Conservation (phyloP, 2,329 filamentous ascomycete species). For the Diplocarpon mali region DNA sequence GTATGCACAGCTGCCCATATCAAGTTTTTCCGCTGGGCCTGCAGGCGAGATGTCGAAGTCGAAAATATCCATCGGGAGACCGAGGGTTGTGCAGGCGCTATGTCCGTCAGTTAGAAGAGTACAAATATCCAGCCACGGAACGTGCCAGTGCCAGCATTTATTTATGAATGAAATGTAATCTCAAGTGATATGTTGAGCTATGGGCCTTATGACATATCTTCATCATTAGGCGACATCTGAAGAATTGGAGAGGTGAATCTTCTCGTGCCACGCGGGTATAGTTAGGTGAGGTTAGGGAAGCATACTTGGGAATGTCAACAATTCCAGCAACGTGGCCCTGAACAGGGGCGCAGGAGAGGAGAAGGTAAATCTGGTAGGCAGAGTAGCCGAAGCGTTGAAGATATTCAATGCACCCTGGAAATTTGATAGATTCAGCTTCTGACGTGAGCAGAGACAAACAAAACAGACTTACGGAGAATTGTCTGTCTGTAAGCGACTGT, state of each 20-base stretch:
- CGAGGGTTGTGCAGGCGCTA: conserved; percentile 70
- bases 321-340: conserved; percentile 84
- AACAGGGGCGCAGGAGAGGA: conserved; percentile 76
- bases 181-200: too few relatives aligned
- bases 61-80: conserved; percentile 86
- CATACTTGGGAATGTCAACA: conserved; percentile 71
- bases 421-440: neutral
- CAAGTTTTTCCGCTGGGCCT: conserved; percentile 45
- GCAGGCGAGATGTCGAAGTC: conserved; percentile 77
- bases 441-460: neutral
- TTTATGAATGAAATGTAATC: too few relatives aligned
- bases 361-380: conserved; percentile 72
- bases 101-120: neutral
- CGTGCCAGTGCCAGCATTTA: too few relatives aligned
- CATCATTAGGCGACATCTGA: too few relatives aligned
- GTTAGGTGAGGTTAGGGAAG: neutral
- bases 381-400: conserved; percentile 60
- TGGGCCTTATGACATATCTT: too few relatives aligned
- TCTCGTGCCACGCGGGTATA: neutral
- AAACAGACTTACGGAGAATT: conserved; percentile 29
- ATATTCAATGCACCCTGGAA: conserved; percentile 62
- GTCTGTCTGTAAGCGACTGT: conserved; percentile 82
- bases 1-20: conserved; percentile 65
- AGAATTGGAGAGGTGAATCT: too few relatives aligned
- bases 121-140: too few relatives aligned